Conservation (phyloP, 1,284 basidiomycete genomes). For the Pseudozyma sp. region DNA sequence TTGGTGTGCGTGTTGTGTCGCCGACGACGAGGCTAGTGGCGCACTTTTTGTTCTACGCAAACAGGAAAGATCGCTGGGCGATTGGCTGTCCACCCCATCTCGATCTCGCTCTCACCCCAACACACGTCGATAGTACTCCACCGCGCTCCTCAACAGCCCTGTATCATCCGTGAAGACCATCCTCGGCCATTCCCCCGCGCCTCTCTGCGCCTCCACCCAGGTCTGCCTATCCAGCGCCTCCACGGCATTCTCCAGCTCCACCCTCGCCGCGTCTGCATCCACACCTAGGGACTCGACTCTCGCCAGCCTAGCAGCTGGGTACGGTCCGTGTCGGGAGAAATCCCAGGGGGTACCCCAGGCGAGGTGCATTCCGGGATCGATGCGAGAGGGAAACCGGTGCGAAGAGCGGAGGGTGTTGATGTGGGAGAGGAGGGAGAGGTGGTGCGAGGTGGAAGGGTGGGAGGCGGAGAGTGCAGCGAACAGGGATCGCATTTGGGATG, state of each 20-base stretch:
- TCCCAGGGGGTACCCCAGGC: slow-evolving; percentile 9
- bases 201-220: background rate
- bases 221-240: slow-evolving; percentile 14
- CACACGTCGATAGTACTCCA: slow-evolving; percentile 1
- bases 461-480: background rate
- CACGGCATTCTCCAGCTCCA: slow-evolving; percentile 26
- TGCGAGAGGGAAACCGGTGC: background rate
- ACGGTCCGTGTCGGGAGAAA: background rate
- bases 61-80: no score
- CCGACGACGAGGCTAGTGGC: no score
- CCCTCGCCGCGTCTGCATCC: background rate
- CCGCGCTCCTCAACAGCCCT: slow-evolving; percentile 1
- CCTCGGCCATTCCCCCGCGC: background rate
- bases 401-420: slow-evolving; percentile 13
- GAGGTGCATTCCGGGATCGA: slow-evolving; percentile 13
- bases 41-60: no score
- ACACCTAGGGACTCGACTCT: background rate
- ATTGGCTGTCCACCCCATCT: no score
- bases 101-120: background rate
- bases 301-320: background rate
- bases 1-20: no score
- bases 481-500: background rate
- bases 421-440: background rate
- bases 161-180: slow-evolving; percentile 17
- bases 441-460: background rate